Conservation (phyloP, 192 early-diverging fungal genomes). For the Umbelopsis ramanniana region DNA sequence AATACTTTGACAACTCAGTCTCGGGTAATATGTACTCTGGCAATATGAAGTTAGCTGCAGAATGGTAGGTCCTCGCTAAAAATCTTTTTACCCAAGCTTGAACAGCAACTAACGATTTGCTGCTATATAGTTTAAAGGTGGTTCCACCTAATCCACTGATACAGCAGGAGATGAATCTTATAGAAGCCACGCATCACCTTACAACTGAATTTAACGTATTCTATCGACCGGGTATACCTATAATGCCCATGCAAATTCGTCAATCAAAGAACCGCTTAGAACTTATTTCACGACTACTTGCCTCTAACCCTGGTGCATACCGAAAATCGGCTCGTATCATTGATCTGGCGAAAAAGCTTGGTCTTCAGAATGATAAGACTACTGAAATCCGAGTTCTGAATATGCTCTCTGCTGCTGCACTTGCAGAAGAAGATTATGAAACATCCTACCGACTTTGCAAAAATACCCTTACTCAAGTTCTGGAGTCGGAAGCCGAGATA, state of each 20-base stretch:
- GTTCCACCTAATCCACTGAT: slow-evolving; percentile 59
- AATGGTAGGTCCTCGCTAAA: slow-evolving; percentile 57
- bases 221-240: slow-evolving; percentile 48
- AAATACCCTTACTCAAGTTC: slow-evolving; percentile 57
- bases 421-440: slow-evolving; percentile 58
- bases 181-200: slow-evolving; percentile 72
- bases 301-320: slow-evolving; percentile 52
- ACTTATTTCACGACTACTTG: slow-evolving; percentile 63
- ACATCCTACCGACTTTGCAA: slow-evolving; percentile 60
- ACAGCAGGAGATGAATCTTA: slow-evolving; percentile 63
- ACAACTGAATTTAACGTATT: slow-evolving; percentile 52
- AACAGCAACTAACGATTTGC: not conserved
- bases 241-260: slow-evolving; percentile 79
- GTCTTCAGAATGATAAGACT: slow-evolving; percentile 42
- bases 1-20: slow-evolving; percentile 78
- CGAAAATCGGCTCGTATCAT: slow-evolving; percentile 54
- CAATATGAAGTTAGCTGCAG: slow-evolving; percentile 69
- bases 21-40: slow-evolving; percentile 68
- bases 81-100: not conserved
- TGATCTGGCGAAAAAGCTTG: slow-evolving; percentile 60
- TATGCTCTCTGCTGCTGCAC: slow-evolving; percentile 65
- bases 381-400: slow-evolving; percentile 60
- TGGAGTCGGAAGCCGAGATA: not conserved
- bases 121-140: slow-evolving; percentile 56
- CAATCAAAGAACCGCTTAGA: slow-evolving; percentile 60